Conservation (phyloP, 2,329 filamentous ascomycete genomes). For the Fusarium sp. region DNA sequence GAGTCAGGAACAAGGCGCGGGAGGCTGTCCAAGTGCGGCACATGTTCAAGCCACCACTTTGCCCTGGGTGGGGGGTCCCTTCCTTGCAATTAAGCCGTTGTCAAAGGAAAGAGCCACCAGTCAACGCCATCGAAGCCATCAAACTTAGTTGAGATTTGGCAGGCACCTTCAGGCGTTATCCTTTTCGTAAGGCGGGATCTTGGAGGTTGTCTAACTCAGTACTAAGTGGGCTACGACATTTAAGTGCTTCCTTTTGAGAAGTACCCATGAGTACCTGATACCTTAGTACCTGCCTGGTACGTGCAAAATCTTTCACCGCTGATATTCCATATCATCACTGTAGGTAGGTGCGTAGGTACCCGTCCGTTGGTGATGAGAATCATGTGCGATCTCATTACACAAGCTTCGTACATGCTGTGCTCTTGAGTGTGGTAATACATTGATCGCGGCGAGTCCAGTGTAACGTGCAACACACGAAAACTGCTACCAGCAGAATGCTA, state of each 20-base stretch:
- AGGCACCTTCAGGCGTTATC: slow-evolving; percentile 21
- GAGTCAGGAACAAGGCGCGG: slow-evolving; percentile 38
- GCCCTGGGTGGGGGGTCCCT: slow-evolving; percentile 21
- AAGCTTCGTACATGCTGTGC: slow-evolving; percentile 40
- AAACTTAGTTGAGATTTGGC: slow-evolving; percentile 33
- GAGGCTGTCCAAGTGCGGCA: slow-evolving; percentile 33
- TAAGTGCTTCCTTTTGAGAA: slow-evolving; percentile 1
- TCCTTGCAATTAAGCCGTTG: slow-evolving; percentile 38
- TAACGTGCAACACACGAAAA: slow-evolving; percentile 7
- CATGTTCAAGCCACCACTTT: slow-evolving; percentile 39
- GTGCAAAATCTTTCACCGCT: slow-evolving; percentile 24
- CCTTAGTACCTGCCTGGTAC: slow-evolving; percentile 2
- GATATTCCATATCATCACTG: slow-evolving; percentile 1
- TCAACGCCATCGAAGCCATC: slow-evolving; percentile 24
- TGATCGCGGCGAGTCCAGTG: slow-evolving; percentile 19
- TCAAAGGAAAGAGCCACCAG: slow-evolving; percentile 29
- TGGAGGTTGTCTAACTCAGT: not conserved
- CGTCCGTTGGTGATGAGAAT: no score
- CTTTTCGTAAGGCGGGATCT: slow-evolving; percentile 16
- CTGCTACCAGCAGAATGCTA: not conserved
- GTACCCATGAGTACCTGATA: slow-evolving; percentile 7
- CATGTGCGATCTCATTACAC: slow-evolving; percentile 14
- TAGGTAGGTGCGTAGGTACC: not conserved
- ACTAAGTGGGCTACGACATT: not conserved
- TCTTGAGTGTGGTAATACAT: slow-evolving; percentile 13